Base-by-base conservation (phyloP, 2,329 filamentous ascomycete genomes). In the Cercospora sp. region DNA sequence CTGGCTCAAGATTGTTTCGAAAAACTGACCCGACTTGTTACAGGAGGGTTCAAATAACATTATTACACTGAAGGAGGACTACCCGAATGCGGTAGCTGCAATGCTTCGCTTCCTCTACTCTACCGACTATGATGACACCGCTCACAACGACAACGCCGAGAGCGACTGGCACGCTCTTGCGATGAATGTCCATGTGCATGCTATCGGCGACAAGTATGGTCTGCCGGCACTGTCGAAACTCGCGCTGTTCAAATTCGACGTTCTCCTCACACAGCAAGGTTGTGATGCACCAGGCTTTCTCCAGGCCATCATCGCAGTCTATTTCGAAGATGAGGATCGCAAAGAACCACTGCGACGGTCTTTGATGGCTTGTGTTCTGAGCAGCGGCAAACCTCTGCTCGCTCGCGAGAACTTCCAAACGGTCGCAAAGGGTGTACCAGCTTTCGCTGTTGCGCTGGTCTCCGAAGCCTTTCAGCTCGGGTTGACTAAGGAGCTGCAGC, bases 101-200 rank as follows among this genome's bases (percentile, higher is more conserved):
- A 63, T 68, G 59, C 48, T 70, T 12, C 48, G 59, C 3, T 68
- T 33, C 53, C 26, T 70, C 3, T 66, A 70, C 60, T 57, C 62
- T 6, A 33, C 16, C 18, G 36, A 64, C 33, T 70, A 64, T 55
- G 45, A 66, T 20, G 68, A 68, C 31, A 20, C 6, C 18, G 28
- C 16, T 9, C 16, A 48, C 6, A 8, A 60, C 6, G 28, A 60
- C 18, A 26, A 33, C 8, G 40, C 60, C 5, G n/a, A 60, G 1
- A 30, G 57, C 3, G n/a, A 31, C 3, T 42, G 42, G 13, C 3
- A 60, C 2, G n/a, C 66, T 16, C 26, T 68, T 10, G 9, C 59
- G 1, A 57, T 68, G 45, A 65, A 64, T 12, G 26, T 59, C 10
- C 65, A 42, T 12, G 53, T 68, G 8, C 28, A 60, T 23, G 33